Percentiles rank a stretch among this genome's conserved stretches.
These are phyloP conservation scores for Acrodontium crateriforme DNA, from an alignment of 2,329 filamentous ascomycete species.

Conservation along the genomic window DNA sequence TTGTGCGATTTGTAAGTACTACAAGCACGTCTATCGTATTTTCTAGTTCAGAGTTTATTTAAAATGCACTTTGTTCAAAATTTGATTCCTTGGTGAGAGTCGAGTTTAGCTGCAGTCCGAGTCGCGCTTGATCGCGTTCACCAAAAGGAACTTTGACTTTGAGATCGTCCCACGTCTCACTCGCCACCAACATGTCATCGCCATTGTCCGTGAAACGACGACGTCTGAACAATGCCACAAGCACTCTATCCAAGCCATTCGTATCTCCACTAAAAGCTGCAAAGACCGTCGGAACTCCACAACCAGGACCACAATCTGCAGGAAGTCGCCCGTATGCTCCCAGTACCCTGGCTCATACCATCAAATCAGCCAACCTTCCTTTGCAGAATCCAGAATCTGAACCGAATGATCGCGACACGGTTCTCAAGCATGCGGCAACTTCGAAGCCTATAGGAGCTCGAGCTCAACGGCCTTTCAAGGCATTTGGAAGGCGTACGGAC, in stretches of 20 bases:
- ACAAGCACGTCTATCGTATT: no score
- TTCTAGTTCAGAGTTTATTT: no score
- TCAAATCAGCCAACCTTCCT: slow-evolving; percentile 5
- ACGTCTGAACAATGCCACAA: slow-evolving; percentile 43
- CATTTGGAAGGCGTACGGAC: slow-evolving; percentile 9
- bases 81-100: no score
- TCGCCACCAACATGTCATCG: no score
- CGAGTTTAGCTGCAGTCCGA: no score
- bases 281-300: slow-evolving; percentile 8
- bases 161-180: no score
- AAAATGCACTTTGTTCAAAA: no score
- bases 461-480: slow-evolving; percentile 22
- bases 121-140: no score
- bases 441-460: slow-evolving; percentile 18
- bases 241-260: slow-evolving; percentile 55
- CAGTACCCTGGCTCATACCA: slow-evolving; percentile 18
- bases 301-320: slow-evolving; percentile 6
- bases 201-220: slow-evolving; percentile 46
- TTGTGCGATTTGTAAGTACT: no score
- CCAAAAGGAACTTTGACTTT: no score
- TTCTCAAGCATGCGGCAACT: slow-evolving; percentile 2
- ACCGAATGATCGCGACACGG: not conserved
- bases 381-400: not conserved
- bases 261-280: slow-evolving; percentile 49
- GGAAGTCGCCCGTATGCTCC: slow-evolving; percentile 13